phyloP scores from a whole-genome alignment of 306 rosid genomes.

The Rosa multiflora region DNA sequence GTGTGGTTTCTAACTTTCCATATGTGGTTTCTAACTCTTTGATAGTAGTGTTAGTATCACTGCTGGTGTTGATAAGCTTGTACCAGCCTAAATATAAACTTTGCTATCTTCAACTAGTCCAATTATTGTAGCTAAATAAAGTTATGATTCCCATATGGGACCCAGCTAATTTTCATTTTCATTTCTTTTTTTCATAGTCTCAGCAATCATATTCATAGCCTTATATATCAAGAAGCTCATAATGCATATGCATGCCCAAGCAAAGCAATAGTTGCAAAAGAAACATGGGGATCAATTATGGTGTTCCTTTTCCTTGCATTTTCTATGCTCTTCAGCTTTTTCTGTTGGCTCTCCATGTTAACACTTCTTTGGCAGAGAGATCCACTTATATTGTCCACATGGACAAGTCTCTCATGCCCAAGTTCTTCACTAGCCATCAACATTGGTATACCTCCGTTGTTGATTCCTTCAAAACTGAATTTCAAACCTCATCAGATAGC shows the following conservation, averaged over 20 bases:
- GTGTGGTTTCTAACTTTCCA: not conserved
- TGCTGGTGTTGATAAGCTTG: not conserved
- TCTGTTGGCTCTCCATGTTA: not conserved
- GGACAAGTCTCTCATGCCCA: constrained; percentile 31
- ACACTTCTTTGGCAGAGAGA: not conserved
- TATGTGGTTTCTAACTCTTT: not conserved
- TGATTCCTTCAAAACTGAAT: constrained; percentile 3
- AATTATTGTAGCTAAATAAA: not conserved
- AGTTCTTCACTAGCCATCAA: constrained; percentile 15
- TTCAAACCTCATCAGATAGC: not conserved
- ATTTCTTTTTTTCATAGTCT: not conserved
- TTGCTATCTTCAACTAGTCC: not conserved
- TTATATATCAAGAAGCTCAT: not conserved
- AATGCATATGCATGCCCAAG: not conserved
- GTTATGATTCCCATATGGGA: not conserved
- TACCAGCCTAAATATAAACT: not conserved
- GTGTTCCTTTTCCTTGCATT: constrained; percentile 15
- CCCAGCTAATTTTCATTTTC: not conserved
- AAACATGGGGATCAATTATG: constrained; percentile 8
- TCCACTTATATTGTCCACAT: constrained; percentile 27
- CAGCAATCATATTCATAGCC: not conserved
- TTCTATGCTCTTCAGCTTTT: not conserved
- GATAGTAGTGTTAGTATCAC: not conserved
- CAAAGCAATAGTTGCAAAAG: constrained; percentile 3
- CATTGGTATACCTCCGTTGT: constrained; percentile 37